Evolutionary conservation across 192 early-diverging fungal genomes (phyloP).

Genomic region (Phlyctochytrium bullatum): DNA sequence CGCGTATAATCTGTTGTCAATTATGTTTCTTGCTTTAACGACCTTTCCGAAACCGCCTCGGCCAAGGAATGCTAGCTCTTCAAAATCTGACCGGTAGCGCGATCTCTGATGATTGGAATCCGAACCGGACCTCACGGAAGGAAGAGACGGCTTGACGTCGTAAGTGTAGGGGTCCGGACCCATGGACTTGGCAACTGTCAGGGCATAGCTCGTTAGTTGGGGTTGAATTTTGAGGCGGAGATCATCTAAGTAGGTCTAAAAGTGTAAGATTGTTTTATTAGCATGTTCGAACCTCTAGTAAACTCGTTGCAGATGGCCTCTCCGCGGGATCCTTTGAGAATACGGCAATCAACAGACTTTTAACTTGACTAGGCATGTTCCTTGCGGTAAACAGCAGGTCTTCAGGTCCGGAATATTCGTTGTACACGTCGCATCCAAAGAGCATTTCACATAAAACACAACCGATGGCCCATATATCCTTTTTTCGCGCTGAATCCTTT

Average conservation of each 20-base stretch:
- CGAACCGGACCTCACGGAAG: slow-evolving; percentile 6
- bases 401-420: slow-evolving; percentile 12
- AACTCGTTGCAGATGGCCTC: slow-evolving; percentile 71
- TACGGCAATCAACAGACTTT: slow-evolving; percentile 52
- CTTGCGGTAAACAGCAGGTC: slow-evolving; percentile 4
- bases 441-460: slow-evolving; percentile 29
- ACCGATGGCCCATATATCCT: slow-evolving; percentile 25
- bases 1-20: slow-evolving; percentile 77
- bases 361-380: slow-evolving; percentile 46
- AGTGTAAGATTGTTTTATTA: too few relatives aligned
- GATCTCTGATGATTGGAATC: slow-evolving; percentile 19
- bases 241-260: too few relatives aligned
- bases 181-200: slow-evolving; percentile 62
- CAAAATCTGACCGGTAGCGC: slow-evolving; percentile 48
- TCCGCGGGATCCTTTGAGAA: slow-evolving; percentile 68
- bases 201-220: too few relatives aligned
- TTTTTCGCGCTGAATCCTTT: not conserved
- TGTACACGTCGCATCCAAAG: slow-evolving; percentile 21
- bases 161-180: slow-evolving; percentile 31
- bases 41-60: slow-evolving; percentile 89
- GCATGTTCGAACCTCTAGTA: slow-evolving; percentile 68
- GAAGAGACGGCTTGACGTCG: slow-evolving; percentile 8
- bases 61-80: slow-evolving; percentile 49
- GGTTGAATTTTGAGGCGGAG: too few relatives aligned
- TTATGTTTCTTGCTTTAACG: slow-evolving; percentile 83